Base-by-base conservation (phyloP, 2,329 filamentous ascomycete genomes). In the Fusarium incarnatum region DNA sequence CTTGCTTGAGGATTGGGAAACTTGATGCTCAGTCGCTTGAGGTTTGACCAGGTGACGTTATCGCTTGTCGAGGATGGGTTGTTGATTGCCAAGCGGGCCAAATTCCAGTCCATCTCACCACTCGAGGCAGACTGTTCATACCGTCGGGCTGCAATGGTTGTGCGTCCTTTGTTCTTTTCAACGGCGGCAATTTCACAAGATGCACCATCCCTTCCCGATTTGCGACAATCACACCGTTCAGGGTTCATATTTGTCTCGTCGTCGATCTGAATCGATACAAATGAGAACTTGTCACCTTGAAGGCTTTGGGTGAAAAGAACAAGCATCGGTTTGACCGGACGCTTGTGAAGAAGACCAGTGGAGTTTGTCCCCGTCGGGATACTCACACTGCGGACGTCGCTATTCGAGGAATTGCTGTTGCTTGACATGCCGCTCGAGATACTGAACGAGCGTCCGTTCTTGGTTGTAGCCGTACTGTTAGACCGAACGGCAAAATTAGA, bases 161-260 rank as follows among this genome's bases (percentile, higher is more conserved):
- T 20, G 3, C 72, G 60, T 3, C 78, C 78, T n/a, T 73, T 72
- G 6, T 60, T 64, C 59, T 73, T 70, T 58, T 80, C 77, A 8
- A 80, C 73, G 11, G 73, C 63, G 0, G 71, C 72, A 16, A 76
- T 67, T 8, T 64, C 59, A 11, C 75, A 76, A 7, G 56, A 53
- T 34, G 70, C 65, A 0, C 76, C 76, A n/a, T 75, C 74, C 27
- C 49, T 63, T 15, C 71, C 74, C 0, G 76, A 72, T 27, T 70
- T 69, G 12, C 75, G 74, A 53, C 81, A 82, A 25, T 78, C 75
- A 62, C 79, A 81, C 8, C 75, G 74, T 25, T 79, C 75, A 2
- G 77, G 76, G 41, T 81, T 80, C 49, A 79, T 71, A 9, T 72
- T 67, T 10, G 76, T 79, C 13, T 76, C 71, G 15, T 79, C 73